A percentile compares a stretch with the other conserved stretches of the same genome.
Conservation (phyloP, 768 basidiomycete species). For the Trametes meyenii region DNA sequence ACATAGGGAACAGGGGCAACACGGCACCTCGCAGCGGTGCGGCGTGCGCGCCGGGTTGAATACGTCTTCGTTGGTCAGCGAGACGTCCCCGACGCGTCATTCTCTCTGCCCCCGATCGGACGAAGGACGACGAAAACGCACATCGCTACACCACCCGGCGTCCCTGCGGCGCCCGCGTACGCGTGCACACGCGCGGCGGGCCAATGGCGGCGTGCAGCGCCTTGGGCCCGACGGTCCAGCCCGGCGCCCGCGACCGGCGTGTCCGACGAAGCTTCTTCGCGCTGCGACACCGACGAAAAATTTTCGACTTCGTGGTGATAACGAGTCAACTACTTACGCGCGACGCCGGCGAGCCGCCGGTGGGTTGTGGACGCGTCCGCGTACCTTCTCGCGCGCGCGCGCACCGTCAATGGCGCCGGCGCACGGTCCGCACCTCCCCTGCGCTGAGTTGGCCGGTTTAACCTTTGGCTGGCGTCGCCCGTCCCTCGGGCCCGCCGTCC, state of each 20-base stretch:
- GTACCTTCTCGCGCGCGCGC: slow-evolving; percentile 4
- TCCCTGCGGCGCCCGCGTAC: slow-evolving; percentile 1
- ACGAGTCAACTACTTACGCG: no score
- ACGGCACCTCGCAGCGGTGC: neutral
- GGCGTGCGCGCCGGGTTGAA: neutral
- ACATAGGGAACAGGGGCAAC: neutral
- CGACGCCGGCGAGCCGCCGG: no score
- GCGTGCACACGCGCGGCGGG: neutral
- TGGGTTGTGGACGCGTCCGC: neutral
- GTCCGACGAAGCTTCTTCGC: no score
- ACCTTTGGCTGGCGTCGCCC: slow-evolving; percentile 19
- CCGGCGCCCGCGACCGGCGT: no score
- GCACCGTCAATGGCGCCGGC: slow-evolving; percentile 1
- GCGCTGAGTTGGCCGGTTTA: neutral
- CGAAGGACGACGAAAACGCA: neutral
- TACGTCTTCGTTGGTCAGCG: slow-evolving; percentile 14
- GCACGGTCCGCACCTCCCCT: slow-evolving; percentile 5
- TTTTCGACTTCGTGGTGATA: no score
- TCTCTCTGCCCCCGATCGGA: slow-evolving; percentile 16
- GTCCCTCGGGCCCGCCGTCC: slow-evolving; percentile 1
- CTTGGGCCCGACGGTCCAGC: slow-evolving; percentile 1
- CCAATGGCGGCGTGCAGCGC: slow-evolving; percentile 18
- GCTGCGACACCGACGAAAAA: no score
- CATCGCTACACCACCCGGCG: slow-evolving; percentile 3
- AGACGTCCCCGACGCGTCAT: neutral